Conservation (phyloP, 164 flowering plant species). For the Piper betle region DNA sequence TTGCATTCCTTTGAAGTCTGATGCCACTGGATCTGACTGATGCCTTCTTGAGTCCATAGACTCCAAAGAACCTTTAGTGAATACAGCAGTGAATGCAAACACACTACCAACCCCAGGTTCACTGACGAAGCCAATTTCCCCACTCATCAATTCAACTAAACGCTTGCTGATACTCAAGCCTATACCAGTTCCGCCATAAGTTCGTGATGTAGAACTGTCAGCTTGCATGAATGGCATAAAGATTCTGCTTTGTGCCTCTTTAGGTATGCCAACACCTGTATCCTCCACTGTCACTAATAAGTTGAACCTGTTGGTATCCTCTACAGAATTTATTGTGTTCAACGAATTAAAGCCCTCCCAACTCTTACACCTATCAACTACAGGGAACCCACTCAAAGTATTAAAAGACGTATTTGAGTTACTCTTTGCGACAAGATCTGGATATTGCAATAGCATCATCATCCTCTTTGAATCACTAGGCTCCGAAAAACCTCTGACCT, state of each 20-base stretch:
- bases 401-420: constrained; percentile 14
- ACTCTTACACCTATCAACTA: constrained; percentile 67
- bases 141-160: constrained; percentile 77
- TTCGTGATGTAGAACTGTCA: constrained; percentile 86
- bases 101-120: constrained; percentile 66
- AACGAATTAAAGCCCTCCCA: constrained; percentile 52
- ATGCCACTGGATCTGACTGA: constrained; percentile 21
- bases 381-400: constrained; percentile 74
- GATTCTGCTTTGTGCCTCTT: constrained; percentile 59
- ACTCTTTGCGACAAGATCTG: constrained; percentile 14
- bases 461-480: constrained; percentile 16
- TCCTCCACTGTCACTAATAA: constrained; percentile 87
- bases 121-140: constrained; percentile 86
- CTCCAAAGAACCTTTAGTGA: constrained; percentile 32
- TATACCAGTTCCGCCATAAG: constrained; percentile 92
- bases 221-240: constrained; percentile 96
- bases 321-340: constrained; percentile 11
- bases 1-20: constrained; percentile 49
- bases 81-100: constrained; percentile 56
- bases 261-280: constrained; percentile 82
- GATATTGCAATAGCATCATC: constrained; percentile 34
- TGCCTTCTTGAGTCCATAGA: constrained; percentile 28
- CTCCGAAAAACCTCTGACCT: constrained; percentile 23
- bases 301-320: constrained; percentile 26
- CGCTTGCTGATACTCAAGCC: constrained; percentile 89